These are phyloP conservation scores for Obba rivulosa DNA, from an alignment of 768 basidiomycete species.

Conservation along the genomic window DNA sequence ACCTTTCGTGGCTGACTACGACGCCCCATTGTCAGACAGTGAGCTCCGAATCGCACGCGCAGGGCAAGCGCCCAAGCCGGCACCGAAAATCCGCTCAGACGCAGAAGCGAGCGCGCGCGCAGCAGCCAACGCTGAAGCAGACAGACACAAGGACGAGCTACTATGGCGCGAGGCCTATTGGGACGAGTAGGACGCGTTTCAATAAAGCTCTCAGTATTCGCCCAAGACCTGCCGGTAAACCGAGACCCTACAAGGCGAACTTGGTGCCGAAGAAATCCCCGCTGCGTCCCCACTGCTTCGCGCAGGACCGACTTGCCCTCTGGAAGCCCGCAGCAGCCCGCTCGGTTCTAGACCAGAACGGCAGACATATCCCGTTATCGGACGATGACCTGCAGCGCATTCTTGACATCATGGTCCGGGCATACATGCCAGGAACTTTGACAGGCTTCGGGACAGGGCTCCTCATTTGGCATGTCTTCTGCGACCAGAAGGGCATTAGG, in stretches of 20 bases:
- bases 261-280: not conserved
- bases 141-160: not conserved
- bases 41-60: not conserved
- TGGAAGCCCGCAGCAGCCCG: not conserved
- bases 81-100: not conserved
- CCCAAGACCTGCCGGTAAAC: not conserved
- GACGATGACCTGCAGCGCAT: not conserved
- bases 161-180: not conserved
- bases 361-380: not conserved
- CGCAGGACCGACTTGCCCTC: not conserved
- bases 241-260: not conserved
- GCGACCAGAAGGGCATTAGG: slow-evolving; percentile 25
- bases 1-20: slow-evolving; percentile 4
- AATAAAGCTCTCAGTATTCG: not conserved
- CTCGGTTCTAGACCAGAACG: not conserved
- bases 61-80: not conserved
- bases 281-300: slow-evolving; percentile 1
- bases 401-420: not conserved
- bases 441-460: no score
- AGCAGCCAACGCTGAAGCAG: not conserved
- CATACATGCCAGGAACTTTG: not conserved
- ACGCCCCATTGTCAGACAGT: not conserved
- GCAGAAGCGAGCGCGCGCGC: not conserved
- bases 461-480: slow-evolving; percentile 32
- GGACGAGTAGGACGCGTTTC: slow-evolving; percentile 16